phyloP scores from a whole-genome alignment of 306 rosid genomes.

The Senna siamea region DNA sequence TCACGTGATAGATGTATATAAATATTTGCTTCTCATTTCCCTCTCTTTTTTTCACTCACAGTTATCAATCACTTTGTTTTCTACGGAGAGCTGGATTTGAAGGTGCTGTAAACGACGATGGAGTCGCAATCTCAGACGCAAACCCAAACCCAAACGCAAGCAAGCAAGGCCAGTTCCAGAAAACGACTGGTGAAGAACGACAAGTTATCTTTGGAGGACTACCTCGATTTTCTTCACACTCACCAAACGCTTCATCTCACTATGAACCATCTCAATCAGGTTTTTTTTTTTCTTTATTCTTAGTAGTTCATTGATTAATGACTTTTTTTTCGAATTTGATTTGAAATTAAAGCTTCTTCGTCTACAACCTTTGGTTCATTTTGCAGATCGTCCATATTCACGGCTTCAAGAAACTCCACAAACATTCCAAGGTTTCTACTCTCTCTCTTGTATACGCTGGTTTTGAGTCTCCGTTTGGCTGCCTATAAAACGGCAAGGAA shows the following conservation, averaged over 20 bases:
- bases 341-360: background rate
- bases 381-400: slow-evolving; percentile 66
- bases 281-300: slow-evolving; percentile 31
- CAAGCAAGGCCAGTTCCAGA: slow-evolving; percentile 23
- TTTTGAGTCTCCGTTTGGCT: slow-evolving; percentile 31
- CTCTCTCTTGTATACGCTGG: background rate
- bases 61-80: too few species aligned
- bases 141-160: background rate
- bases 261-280: slow-evolving; percentile 61
- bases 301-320: background rate
- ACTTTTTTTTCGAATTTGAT: background rate
- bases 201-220: slow-evolving; percentile 55
- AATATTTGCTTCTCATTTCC: background rate
- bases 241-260: slow-evolving; percentile 46
- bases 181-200: slow-evolving; percentile 33
- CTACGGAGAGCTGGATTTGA: too few species aligned
- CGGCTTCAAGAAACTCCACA: slow-evolving; percentile 68
- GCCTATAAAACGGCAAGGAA: too few species aligned
- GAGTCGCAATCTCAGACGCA: slow-evolving; percentile 30
- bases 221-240: slow-evolving; percentile 53
- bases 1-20: slow-evolving; percentile 5
- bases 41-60: background rate
- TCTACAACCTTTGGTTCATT: background rate
- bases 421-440: slow-evolving; percentile 50
- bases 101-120: slow-evolving; percentile 27